A percentile compares a stretch with the other conserved stretches of the same genome.
Evolutionary conservation across 2,329 filamentous ascomycete genomes (phyloP).

Genomic region (Penicillium sp.): DNA sequence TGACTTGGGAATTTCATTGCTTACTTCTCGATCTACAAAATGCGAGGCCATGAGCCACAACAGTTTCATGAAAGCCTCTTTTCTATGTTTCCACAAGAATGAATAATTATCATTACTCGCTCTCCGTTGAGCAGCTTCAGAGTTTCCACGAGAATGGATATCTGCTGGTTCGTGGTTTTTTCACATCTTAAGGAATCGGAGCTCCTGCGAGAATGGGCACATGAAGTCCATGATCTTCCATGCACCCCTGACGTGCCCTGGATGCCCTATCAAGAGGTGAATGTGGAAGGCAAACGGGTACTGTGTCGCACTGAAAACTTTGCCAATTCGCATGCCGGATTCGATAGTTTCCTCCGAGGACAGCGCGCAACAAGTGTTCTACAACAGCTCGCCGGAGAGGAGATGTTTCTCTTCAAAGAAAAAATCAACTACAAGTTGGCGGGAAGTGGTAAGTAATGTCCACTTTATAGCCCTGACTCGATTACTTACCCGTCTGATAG

Average conservation of each 20-base stretch:
- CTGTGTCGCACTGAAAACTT: conserved; percentile 38
- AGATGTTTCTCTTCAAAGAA: conserved; percentile 46
- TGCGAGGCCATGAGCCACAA: neutral
- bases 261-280: conserved; percentile 40
- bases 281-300: conserved; percentile 29
- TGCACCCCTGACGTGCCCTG: conserved; percentile 26
- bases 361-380: conserved; percentile 30
- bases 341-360: conserved; percentile 39
- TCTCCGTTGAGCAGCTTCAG: conserved; percentile 21
- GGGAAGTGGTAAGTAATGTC: conserved; percentile 32
- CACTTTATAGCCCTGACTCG: neutral
- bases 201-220: conserved; percentile 31
- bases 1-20: neutral
- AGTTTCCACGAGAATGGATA: conserved; percentile 32
- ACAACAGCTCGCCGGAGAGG: conserved; percentile 35
- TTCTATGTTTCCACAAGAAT: conserved; percentile 4
- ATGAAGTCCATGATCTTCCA: conserved; percentile 38
- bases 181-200: conserved; percentile 21
- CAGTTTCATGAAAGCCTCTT: neutral
- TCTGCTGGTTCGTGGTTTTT: conserved; percentile 26
- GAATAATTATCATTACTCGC: conserved; percentile 21
- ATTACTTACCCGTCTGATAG: conserved; percentile 12
- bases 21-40: neutral
- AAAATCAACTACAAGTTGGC: conserved; percentile 47
- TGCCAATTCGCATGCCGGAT: conserved; percentile 32